phyloP scores from a whole-genome alignment of 2,329 filamentous ascomycete species.

The Pseudodiploospora longispora region DNA sequence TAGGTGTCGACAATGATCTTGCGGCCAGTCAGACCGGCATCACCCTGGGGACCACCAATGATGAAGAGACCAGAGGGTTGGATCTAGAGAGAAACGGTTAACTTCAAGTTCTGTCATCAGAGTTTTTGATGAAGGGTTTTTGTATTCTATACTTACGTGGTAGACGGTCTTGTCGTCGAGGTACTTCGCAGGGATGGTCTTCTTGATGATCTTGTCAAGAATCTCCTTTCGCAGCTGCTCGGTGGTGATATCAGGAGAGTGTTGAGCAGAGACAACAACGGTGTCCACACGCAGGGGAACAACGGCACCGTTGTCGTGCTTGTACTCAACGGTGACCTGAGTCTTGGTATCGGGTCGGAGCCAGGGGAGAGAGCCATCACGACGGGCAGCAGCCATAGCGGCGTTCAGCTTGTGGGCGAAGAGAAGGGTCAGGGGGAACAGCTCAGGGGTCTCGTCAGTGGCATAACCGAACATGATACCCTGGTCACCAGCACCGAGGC shows the following conservation, averaged over 20 bases:
- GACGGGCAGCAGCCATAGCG: constrained; percentile 84
- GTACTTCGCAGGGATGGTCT: constrained; percentile 85
- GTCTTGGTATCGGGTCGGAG: constrained; percentile 99
- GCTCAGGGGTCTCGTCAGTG: constrained; percentile 96
- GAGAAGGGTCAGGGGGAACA: constrained; percentile 87
- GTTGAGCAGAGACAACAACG: constrained; percentile 92
- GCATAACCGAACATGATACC: constrained; percentile 99
- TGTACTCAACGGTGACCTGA: constrained; percentile 98
- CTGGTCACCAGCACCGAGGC: constrained; percentile 97
- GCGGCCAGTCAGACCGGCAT: constrained; percentile 94
- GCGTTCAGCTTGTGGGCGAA: constrained; percentile 96
- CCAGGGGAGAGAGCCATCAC: constrained; percentile 84
- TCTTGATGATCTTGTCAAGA: constrained; percentile 93
- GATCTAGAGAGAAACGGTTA: constrained; percentile 42
- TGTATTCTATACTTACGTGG: constrained; percentile 57
- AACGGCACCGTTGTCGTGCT: constrained; percentile 90
- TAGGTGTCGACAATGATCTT: constrained; percentile 99
- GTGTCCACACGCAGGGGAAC: constrained; percentile 90
- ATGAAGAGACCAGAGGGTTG: constrained; percentile 98
- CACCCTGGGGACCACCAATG: constrained; percentile 98
- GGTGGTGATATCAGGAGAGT: constrained; percentile 79
- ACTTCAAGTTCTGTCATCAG: not conserved
- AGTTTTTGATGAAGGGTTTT: not conserved
- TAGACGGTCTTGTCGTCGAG: constrained; percentile 91
- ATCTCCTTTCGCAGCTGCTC: constrained; percentile 92